These are phyloP conservation scores for Aspergillus ochraceoroseus DNA, from an alignment of 2,329 filamentous ascomycete species.

Conservation along the genomic window DNA sequence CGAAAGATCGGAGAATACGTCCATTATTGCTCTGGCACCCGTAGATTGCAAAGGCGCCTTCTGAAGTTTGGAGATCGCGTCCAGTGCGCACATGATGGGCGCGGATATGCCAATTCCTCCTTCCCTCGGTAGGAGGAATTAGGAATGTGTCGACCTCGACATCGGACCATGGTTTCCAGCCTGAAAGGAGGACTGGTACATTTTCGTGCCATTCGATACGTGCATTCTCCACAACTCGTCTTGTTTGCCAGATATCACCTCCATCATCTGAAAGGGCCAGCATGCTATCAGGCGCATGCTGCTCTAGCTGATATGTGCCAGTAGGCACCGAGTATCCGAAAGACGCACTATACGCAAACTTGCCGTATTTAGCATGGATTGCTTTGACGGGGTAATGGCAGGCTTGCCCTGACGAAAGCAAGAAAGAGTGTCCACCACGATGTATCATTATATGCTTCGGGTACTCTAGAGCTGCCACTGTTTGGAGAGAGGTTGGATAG, in stretches of 20 bases:
- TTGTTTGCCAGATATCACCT: conserved; percentile 73
- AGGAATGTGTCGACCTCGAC: conserved; percentile 37
- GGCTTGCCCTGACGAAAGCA: conserved; percentile 71
- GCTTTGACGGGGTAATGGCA: conserved; percentile 78
- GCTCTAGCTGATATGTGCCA: conserved; percentile 68
- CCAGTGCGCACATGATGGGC: conserved; percentile 38
- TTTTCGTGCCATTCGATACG: conserved; percentile 55
- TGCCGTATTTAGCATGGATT: conserved; percentile 75
- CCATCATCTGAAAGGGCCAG: conserved; percentile 71
- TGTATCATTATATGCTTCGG: conserved; percentile 69
- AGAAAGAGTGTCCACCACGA: conserved; percentile 68
- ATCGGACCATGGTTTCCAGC: conserved; percentile 67
- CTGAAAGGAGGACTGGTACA: conserved; percentile 59
- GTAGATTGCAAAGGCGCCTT: conserved; percentile 68
- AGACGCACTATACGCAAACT: conserved; percentile 69
- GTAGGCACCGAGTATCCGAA: conserved; percentile 75
- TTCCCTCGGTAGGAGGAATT: conserved; percentile 31
- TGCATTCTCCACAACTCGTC: conserved; percentile 62
- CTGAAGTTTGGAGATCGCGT: conserved; percentile 63
- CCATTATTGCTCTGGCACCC: conserved; percentile 57
- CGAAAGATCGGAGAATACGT: conserved; percentile 47
- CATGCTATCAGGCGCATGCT: conserved; percentile 70
- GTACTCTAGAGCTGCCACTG: conserved; percentile 58
- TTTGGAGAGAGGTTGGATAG: conserved; percentile 54
- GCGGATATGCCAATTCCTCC: conserved; percentile 41